Conservation (phyloP, 2,329 filamentous ascomycete genomes). For the Tolypocladium ovalisporum region DNA sequence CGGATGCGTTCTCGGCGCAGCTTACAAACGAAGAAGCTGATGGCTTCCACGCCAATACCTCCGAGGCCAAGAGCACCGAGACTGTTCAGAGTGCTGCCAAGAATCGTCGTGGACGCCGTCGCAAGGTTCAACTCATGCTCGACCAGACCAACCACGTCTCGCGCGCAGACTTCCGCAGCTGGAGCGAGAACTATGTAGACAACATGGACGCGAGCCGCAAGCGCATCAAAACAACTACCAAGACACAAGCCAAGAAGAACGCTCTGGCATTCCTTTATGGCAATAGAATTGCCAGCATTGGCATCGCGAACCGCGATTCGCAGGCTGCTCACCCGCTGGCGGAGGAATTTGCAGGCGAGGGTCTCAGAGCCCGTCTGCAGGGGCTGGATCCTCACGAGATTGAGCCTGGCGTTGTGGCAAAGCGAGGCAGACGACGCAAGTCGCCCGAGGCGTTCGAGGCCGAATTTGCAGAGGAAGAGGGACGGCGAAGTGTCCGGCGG, state of each 20-base stretch:
- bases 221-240: conserved; percentile 12
- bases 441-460: conserved; percentile 32
- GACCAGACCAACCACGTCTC: conserved; percentile 23
- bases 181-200: conserved; percentile 30
- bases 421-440: conserved; percentile 26
- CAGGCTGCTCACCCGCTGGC: conserved; percentile 32
- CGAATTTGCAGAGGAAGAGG: conserved; percentile 12
- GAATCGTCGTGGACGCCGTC: conserved; percentile 12
- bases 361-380: conserved; percentile 22
- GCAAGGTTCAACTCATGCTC: conserved; percentile 15
- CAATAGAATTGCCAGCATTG: conserved; percentile 25
- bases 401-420: conserved; percentile 5
- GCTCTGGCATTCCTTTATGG: conserved; percentile 18
- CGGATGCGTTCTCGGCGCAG: conserved; percentile 20
- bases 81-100: conserved; percentile 9
- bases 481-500: conserved; percentile 25
- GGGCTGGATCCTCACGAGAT: conserved; percentile 11
- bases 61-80: conserved; percentile 12
- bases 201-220: conserved; percentile 41
- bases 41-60: conserved; percentile 8
- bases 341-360: conserved; percentile 30
- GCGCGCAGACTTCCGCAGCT: conserved; percentile 24
- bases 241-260: conserved; percentile 27
- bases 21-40: conserved; percentile 6
- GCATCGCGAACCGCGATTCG: conserved; percentile 10